These are phyloP conservation scores for Ilex aquifolium DNA, from an alignment of 257 asterid genomes.

Conservation along the genomic window DNA sequence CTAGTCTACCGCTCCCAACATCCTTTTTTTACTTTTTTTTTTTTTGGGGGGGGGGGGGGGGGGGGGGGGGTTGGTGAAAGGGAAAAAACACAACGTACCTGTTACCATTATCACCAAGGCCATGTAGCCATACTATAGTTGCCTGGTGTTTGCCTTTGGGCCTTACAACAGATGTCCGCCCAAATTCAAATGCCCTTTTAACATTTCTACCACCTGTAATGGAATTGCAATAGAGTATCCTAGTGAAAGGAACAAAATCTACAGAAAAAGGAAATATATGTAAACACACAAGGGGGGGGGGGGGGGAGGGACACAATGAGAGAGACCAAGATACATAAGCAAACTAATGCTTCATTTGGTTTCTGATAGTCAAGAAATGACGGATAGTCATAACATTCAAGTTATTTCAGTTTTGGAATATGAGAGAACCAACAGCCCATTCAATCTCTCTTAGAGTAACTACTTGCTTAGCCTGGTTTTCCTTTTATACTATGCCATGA, in stretches of 20 bases:
- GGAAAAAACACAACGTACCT: slow-evolving; percentile 30
- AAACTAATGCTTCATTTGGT: too few relatives aligned
- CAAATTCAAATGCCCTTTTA: slow-evolving; percentile 64
- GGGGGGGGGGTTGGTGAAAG: too few relatives aligned
- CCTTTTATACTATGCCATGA: too few relatives aligned
- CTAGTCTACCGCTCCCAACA: too few relatives aligned
- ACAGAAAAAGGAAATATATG: neutral
- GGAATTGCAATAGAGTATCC: slow-evolving; percentile 12
- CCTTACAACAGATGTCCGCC: slow-evolving; percentile 69
- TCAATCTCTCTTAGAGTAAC: too few relatives aligned
- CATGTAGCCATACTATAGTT: slow-evolving; percentile 83
- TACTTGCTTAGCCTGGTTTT: too few relatives aligned
- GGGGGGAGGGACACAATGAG: neutral
- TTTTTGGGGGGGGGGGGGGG: too few relatives aligned
- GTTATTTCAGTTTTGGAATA: neutral
- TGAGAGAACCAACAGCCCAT: too few relatives aligned
- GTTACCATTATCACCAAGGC: slow-evolving; percentile 81
- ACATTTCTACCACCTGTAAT: slow-evolving; percentile 43
- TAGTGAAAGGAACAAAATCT: slow-evolving; percentile 7
- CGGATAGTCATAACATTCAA: too few relatives aligned
- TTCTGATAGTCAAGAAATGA: too few relatives aligned
- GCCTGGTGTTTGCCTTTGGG: slow-evolving; percentile 88
- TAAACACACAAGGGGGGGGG: neutral
- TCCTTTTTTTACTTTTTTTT: too few relatives aligned
- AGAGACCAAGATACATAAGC: neutral